Evolutionary conservation across 805 yeast genomes (phyloP), one percentile per base, ranked within the genome.

Genomic region (Saccharomycopsis fibuligera): DNA sequence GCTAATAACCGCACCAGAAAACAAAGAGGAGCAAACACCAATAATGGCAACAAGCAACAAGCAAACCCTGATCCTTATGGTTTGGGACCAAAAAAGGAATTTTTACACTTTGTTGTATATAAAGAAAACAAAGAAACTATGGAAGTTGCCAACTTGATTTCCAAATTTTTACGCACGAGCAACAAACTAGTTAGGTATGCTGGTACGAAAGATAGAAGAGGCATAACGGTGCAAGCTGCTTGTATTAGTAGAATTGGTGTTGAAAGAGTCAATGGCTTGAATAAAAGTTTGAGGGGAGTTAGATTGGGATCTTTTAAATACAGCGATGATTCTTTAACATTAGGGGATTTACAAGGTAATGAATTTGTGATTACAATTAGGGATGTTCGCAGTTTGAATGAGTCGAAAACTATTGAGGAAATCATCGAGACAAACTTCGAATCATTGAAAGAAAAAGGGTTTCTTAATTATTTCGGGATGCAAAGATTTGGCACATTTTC

Each of bases 401-500:
- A 64, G 2, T 53, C 57, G 2, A 58, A 60, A 3, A 54, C 68
- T 2, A 21, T 12, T 30, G 42, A 42, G 12, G 37, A 33, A 12
- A 68, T 72, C 3, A 68, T 88, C 16, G 62, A 64, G 12, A 62
- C 68, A 8, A 74, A 88, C 23, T 71, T 90, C 55, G 61, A 69
- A 4, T 74, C 87, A 0, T 68, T 91, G 45, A 68, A 70, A 44
- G 70, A 69, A 1, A 70, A 74, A 25, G 99, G 99, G 0, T 93
- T 87, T 60, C 83, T 93, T 55, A 93, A 93, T 64, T 93, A 93
- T 62, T 93, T 76, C 63, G 99, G 99, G n/a, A 83, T 93, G 90
- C 99, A 93, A 69, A 73, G 99, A 60, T 93, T 93, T 63, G 99
- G 99, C 25, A 90, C 99, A 0, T 91, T 88, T 60, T 86, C 96